Conservation (phyloP, 306 rosid genomes). For the Malus asiatica region DNA sequence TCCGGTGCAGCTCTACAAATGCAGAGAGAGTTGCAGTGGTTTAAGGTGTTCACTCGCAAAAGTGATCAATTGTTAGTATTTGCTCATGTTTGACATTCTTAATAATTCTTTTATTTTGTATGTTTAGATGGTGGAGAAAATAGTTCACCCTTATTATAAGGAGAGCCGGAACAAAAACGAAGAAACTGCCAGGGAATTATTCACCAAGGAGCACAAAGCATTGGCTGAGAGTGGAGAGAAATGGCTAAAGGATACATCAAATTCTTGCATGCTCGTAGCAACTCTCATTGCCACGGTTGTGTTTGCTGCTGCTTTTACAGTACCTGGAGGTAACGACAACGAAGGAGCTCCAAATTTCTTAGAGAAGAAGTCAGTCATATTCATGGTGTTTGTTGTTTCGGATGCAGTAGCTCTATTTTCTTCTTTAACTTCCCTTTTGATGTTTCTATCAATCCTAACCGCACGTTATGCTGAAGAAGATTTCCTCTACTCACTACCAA, state of each 20-base stretch:
- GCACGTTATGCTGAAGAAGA: constrained; percentile 34
- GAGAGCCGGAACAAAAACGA: background rate
- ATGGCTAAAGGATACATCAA: constrained; percentile 42
- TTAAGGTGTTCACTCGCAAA: background rate
- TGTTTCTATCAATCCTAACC: constrained; percentile 43
- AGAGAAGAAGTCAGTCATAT: constrained; percentile 13
- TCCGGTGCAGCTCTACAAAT: constrained; percentile 51
- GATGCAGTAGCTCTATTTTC: constrained; percentile 46
- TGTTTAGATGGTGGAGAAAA: constrained; percentile 1
- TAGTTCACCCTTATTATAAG: constrained; percentile 6
- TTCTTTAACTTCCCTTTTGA: constrained; percentile 39
- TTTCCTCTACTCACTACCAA: constrained; percentile 34
- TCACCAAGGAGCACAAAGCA: background rate
- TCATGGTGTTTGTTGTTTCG: constrained; percentile 29
- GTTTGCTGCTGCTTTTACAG: constrained; percentile 39
- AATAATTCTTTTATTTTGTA: background rate
- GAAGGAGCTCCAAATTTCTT: constrained; percentile 38
- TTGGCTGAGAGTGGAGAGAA: background rate
- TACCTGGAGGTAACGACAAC: constrained; percentile 45
- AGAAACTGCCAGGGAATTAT: background rate
- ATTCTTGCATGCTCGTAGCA: constrained; percentile 44
- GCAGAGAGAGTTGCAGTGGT: constrained; percentile 44
- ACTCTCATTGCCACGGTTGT: constrained; percentile 50
- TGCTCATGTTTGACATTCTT: background rate
- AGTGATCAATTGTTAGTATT: background rate